Conservation (phyloP, 2,329 filamentous ascomycete species). For the Coniochaeta hoffmannii region DNA sequence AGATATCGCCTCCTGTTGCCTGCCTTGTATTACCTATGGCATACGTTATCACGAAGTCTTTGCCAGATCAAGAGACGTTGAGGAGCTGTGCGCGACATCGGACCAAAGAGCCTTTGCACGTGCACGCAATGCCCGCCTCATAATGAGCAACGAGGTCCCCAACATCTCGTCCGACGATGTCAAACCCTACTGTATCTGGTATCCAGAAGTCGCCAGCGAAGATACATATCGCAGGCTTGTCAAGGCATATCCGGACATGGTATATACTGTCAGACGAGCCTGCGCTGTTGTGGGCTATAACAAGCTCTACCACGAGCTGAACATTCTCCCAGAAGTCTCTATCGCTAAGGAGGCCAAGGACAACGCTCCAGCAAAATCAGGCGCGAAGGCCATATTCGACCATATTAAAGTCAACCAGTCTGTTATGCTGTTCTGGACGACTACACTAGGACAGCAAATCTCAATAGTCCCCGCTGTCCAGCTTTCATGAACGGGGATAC, state of each 20-base stretch:
- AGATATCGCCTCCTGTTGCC: neutral
- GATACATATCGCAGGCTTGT: constrained; percentile 25
- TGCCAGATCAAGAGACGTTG: neutral
- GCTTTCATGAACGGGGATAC: constrained; percentile 26
- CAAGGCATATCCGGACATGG: constrained; percentile 18
- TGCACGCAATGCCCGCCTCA: constrained; percentile 8
- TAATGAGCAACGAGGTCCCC: constrained; percentile 10
- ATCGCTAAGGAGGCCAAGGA: constrained; percentile 9
- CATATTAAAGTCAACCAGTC: constrained; percentile 17
- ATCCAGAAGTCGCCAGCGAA: constrained; percentile 15
- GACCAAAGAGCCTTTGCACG: neutral
- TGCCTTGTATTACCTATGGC: neutral
- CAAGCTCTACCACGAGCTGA: constrained; percentile 19
- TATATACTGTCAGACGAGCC: constrained; percentile 27
- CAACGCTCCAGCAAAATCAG: neutral
- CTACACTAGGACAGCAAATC: constrained; percentile 19
- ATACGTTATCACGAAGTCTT: constrained; percentile 4
- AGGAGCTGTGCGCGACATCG: constrained; percentile 1
- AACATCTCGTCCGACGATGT: constrained; percentile 6
- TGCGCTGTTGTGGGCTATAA: constrained; percentile 30
- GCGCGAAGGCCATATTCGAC: constrained; percentile 17
- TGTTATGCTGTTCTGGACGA: constrained; percentile 27
- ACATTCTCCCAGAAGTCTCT: constrained; percentile 7
- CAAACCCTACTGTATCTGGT: constrained; percentile 10
- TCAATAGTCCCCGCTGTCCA: constrained; percentile 3